Percentiles rank a stretch among this genome's conserved stretches.
These are phyloP conservation scores for Apophysomyces elegans DNA, from an alignment of 371 early-diverging fungal genomes.

Conservation along the genomic window DNA sequence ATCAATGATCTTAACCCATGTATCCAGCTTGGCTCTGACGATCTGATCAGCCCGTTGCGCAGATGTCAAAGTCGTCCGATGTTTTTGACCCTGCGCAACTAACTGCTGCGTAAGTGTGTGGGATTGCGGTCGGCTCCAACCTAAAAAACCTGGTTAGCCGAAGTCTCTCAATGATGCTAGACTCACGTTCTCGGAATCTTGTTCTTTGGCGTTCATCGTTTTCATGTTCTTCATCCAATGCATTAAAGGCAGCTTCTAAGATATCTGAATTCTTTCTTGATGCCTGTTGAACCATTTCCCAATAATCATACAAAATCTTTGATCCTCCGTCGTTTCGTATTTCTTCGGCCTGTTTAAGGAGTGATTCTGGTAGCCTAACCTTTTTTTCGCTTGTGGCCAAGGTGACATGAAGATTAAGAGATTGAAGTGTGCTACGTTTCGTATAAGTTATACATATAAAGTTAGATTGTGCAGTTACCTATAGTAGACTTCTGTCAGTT, in stretches of 20 bases:
- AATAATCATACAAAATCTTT: conserved; percentile 59
- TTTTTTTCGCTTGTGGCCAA: conserved; percentile 71
- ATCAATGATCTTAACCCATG: conserved; percentile 56
- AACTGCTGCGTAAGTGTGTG: conserved; percentile 63
- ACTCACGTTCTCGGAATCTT: conserved; percentile 48
- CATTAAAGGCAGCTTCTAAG: conserved; percentile 69
- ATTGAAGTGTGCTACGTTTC: conserved; percentile 57
- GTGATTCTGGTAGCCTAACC: conserved; percentile 70
- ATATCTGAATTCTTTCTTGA: conserved; percentile 54
- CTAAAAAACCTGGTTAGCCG: conserved; percentile 14
- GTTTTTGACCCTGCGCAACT: conserved; percentile 64
- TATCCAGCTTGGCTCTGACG: conserved; percentile 67
- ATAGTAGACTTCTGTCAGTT: conserved; percentile 38
- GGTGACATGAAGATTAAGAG: conserved; percentile 71
- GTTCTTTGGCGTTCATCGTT: conserved; percentile 66
- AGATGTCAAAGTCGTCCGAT: conserved; percentile 64
- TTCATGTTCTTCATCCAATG: conserved; percentile 75
- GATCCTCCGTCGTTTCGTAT: conserved; percentile 75
- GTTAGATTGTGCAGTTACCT: conserved; percentile 23
- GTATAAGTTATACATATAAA: conserved; percentile 8
- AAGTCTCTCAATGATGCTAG: background rate
- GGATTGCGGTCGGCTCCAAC: conserved; percentile 69
- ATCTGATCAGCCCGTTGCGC: conserved; percentile 73
- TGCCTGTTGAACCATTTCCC: conserved; percentile 61
- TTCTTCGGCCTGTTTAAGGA: conserved; percentile 74